phyloP scores from a whole-genome alignment of 805 yeast species.

The Pichia thaimueangensis region DNA sequence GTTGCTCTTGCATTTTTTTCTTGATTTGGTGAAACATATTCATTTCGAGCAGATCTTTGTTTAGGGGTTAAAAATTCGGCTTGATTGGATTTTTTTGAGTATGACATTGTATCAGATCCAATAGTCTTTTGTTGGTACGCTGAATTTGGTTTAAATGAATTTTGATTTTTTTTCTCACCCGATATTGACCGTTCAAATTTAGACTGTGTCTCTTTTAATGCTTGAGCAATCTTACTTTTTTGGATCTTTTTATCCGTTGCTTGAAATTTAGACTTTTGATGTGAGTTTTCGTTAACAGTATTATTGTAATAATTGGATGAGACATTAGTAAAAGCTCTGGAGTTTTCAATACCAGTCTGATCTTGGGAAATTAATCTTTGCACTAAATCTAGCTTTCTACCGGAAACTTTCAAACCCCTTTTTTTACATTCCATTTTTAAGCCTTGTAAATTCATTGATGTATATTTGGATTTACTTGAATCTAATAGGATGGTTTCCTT shows the following conservation, averaged over 20 bases:
- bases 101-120: no score
- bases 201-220: constrained; percentile 2
- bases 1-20: no score
- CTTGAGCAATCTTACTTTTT: constrained; percentile 1
- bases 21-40: no score
- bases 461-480: constrained; percentile 21
- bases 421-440: constrained; percentile 53
- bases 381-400: constrained; percentile 53
- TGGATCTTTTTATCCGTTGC: not conserved
- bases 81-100: no score
- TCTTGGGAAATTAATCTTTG: constrained; percentile 25
- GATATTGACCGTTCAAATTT: constrained; percentile 3
- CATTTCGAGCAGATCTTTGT: no score
- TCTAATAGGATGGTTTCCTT: constrained; percentile 28
- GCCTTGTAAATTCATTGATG: constrained; percentile 45
- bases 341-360: constrained; percentile 6
- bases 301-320: no score
- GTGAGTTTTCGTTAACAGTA: no score
- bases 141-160: no score
- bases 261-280: not conserved
- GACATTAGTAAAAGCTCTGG: constrained; percentile 8
- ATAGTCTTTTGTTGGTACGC: no score
- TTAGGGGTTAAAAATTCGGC: no score
- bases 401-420: constrained; percentile 56
- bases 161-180: no score